These are phyloP conservation scores for Sporothrix inflata DNA, from an alignment of 2,329 filamentous ascomycete species.

Conservation along the genomic window DNA sequence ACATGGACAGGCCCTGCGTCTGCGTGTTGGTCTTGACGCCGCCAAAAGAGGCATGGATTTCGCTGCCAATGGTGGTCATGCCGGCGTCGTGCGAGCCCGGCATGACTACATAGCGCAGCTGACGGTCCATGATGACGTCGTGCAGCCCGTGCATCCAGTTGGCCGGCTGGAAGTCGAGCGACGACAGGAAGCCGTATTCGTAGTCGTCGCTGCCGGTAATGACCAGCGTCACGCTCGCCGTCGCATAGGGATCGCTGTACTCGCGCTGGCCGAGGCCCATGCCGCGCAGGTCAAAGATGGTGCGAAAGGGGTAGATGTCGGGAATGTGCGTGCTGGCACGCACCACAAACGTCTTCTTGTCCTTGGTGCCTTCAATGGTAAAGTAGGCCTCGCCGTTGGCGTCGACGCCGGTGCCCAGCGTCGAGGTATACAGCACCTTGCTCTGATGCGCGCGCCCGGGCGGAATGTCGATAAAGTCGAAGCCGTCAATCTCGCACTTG, in stretches of 20 bases:
- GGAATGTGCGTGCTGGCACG: constrained; percentile 41
- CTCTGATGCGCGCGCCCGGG: not conserved
- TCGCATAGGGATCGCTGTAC: constrained; percentile 33
- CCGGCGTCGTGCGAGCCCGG: constrained; percentile 54
- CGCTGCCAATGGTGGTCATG: constrained; percentile 48
- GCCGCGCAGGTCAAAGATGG: not conserved
- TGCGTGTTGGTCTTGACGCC: constrained; percentile 44
- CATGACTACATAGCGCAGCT: constrained; percentile 51
- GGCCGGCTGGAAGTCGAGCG: constrained; percentile 37
- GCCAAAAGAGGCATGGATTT: constrained; percentile 35
- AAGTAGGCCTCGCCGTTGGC: constrained; percentile 43
- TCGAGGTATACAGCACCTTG: not conserved
- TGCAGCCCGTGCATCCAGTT: constrained; percentile 43
- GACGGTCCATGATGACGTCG: constrained; percentile 43
- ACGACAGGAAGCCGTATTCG: constrained; percentile 41
- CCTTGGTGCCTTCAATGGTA: constrained; percentile 39
- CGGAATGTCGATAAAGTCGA: not conserved
- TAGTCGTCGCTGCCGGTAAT: constrained; percentile 43
- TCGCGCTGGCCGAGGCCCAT: constrained; percentile 37
- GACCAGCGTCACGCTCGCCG: constrained; percentile 35
- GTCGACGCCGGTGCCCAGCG: constrained; percentile 21
- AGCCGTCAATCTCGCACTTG: not conserved
- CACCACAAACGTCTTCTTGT: constrained; percentile 40
- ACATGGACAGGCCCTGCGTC: constrained; percentile 50
- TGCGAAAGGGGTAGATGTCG: constrained; percentile 35